Evolutionary conservation across 495 filamentous ascomycete species (phyloP).

Genomic region (Tuber umbilicatum): DNA sequence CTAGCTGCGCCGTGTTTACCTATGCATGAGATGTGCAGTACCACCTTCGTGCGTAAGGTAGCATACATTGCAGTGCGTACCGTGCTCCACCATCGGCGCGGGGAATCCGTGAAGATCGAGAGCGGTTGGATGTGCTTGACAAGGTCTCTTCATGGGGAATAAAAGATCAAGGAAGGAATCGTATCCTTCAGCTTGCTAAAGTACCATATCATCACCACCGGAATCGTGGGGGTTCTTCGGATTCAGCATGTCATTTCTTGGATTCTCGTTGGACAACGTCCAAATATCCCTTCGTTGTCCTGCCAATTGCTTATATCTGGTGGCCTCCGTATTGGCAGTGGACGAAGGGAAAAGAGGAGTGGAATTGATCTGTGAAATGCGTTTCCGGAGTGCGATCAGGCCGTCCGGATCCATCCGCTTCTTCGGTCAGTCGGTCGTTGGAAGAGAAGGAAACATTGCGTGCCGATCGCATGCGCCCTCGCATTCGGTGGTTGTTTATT

Average conservation of each 20-base stretch:
- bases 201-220: background rate
- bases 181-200: slow-evolving; percentile 26
- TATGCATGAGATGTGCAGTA: slow-evolving; percentile 5
- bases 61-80: background rate
- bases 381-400: background rate
- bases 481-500: background rate
- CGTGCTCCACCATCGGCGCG: background rate
- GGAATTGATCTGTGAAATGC: background rate
- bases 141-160: slow-evolving; percentile 23
- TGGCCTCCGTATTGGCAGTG: background rate
- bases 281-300: background rate
- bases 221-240: slow-evolving; percentile 12
- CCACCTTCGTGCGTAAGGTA: slow-evolving; percentile 10
- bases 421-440: background rate
- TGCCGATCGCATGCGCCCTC: slow-evolving; percentile 3
- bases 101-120: slow-evolving; percentile 8
- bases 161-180: slow-evolving; percentile 36
- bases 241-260: background rate
- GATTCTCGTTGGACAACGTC: background rate
- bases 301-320: background rate
- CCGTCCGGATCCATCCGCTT: background rate
- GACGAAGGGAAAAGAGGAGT: background rate
- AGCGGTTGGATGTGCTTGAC: slow-evolving; percentile 18
- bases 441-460: background rate
- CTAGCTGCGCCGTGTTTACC: slow-evolving; percentile 2